phyloP scores from a whole-genome alignment of 768 basidiomycete species.

The Russula lepida region DNA sequence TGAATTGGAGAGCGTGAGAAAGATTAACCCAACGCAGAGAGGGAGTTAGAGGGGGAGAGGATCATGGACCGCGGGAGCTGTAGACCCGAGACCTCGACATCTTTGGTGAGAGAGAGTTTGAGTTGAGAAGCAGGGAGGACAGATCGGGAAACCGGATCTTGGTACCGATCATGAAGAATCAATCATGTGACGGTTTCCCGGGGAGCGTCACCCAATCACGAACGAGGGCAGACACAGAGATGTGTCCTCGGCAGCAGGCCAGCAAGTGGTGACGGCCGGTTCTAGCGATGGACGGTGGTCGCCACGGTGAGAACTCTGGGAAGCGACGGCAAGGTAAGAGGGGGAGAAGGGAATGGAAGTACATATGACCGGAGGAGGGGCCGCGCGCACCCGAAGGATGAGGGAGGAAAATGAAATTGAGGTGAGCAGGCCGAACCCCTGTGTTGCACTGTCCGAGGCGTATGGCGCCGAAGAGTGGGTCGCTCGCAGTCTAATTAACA shows the following conservation, averaged over 20 bases:
- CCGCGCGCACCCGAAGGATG: slow-evolving; percentile 10
- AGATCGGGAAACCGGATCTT: slow-evolving; percentile 16
- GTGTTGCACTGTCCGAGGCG: background rate
- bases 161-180: slow-evolving; percentile 20
- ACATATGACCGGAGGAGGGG: background rate
- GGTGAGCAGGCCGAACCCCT: slow-evolving; percentile 17
- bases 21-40: background rate
- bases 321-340: background rate
- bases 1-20: background rate
- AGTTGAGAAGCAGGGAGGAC: slow-evolving; percentile 8
- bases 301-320: background rate
- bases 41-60: no score
- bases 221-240: background rate
- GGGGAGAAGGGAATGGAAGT: background rate
- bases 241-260: background rate
- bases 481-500: slow-evolving; percentile 16
- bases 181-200: slow-evolving; percentile 21
- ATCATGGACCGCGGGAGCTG: background rate
- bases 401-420: slow-evolving; percentile 15
- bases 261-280: background rate
- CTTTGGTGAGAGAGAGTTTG: background rate
- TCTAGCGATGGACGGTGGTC: background rate
- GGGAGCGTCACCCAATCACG: slow-evolving; percentile 16
- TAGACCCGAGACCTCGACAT: background rate
- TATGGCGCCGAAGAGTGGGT: slow-evolving; percentile 8